phyloP scores from a whole-genome alignment of 2,329 filamentous ascomycete genomes.

The Neofusicoccum parvum region DNA sequence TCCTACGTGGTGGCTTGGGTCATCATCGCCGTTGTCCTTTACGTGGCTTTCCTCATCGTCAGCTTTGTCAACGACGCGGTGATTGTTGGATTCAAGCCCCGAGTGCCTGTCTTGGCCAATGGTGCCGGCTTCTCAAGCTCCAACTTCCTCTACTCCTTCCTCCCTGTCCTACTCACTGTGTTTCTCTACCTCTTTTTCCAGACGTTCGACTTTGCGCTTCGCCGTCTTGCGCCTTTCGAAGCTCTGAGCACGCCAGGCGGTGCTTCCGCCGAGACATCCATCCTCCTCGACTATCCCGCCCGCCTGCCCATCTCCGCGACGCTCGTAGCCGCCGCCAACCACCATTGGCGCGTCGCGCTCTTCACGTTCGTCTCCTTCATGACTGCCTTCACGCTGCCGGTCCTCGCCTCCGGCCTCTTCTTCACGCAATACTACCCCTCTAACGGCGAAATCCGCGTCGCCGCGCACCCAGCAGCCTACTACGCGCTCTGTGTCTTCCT shows the following conservation, averaged over 20 bases:
- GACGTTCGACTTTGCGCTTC: slow-evolving; percentile 65
- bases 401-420: slow-evolving; percentile 71
- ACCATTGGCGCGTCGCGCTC: slow-evolving; percentile 67
- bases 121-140: slow-evolving; percentile 74
- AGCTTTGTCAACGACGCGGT: slow-evolving; percentile 75
- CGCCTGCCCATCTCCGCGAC: slow-evolving; percentile 65
- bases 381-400: slow-evolving; percentile 62
- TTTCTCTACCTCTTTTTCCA: slow-evolving; percentile 69
- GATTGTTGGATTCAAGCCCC: slow-evolving; percentile 70
- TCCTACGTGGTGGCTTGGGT: slow-evolving; percentile 67
- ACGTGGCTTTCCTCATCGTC: slow-evolving; percentile 64
- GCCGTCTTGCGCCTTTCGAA: slow-evolving; percentile 70
- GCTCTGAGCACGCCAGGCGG: slow-evolving; percentile 63
- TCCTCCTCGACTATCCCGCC: slow-evolving; percentile 72
- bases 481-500: slow-evolving; percentile 73
- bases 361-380: slow-evolving; percentile 62
- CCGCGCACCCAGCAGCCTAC: slow-evolving; percentile 72
- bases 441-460: slow-evolving; percentile 50
- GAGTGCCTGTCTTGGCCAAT: slow-evolving; percentile 63
- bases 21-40: slow-evolving; percentile 41
- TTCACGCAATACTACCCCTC: slow-evolving; percentile 66
- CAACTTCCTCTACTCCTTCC: slow-evolving; percentile 83
- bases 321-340: slow-evolving; percentile 59
- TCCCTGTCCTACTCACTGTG: slow-evolving; percentile 69
- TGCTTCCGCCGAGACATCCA: slow-evolving; percentile 61